Percentiles rank a stretch among this genome's conserved stretches.
These are phyloP conservation scores for Odontarrhena argentea DNA, from an alignment of 345 rosid species.

Conservation along the genomic window DNA sequence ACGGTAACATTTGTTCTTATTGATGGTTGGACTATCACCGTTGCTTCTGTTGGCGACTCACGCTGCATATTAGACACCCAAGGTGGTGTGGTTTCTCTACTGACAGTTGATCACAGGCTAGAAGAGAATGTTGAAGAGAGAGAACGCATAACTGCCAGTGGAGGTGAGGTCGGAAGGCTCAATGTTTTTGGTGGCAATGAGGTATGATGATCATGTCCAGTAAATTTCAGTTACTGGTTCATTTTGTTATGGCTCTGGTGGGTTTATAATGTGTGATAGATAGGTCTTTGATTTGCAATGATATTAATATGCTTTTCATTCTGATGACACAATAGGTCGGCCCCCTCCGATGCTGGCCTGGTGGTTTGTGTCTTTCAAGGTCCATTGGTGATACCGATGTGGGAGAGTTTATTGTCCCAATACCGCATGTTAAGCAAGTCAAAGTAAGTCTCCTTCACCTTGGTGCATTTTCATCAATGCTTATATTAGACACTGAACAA, in stretches of 20 bases:
- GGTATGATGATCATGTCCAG: conserved; percentile 54
- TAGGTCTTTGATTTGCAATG: conserved; percentile 12
- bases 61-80: conserved; percentile 98
- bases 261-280: neutral
- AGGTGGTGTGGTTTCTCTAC: conserved; percentile 89
- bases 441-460: conserved; percentile 56
- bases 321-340: conserved; percentile 63
- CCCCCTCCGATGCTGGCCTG: conserved; percentile 99
- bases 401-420: conserved; percentile 95
- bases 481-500: conserved; percentile 12
- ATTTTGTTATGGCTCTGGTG: conserved; percentile 11
- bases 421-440: conserved; percentile 99
- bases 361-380: conserved; percentile 97
- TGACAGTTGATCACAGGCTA: conserved; percentile 97
- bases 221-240: neutral
- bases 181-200: conserved; percentile 95
- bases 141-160: conserved; percentile 99
- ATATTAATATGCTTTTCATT: conserved; percentile 9
- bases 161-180: conserved; percentile 99
- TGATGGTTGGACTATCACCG: conserved; percentile 99
- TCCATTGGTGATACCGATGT: conserved; percentile 99
- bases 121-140: conserved; percentile 99
- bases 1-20: conserved; percentile 95
- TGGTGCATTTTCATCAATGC: conserved; percentile 12
- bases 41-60: conserved; percentile 99